Evolutionary conservation across 345 rosid species (phyloP), one percentile per base, ranked within the genome.

Genomic region (Linum trigynum): DNA sequence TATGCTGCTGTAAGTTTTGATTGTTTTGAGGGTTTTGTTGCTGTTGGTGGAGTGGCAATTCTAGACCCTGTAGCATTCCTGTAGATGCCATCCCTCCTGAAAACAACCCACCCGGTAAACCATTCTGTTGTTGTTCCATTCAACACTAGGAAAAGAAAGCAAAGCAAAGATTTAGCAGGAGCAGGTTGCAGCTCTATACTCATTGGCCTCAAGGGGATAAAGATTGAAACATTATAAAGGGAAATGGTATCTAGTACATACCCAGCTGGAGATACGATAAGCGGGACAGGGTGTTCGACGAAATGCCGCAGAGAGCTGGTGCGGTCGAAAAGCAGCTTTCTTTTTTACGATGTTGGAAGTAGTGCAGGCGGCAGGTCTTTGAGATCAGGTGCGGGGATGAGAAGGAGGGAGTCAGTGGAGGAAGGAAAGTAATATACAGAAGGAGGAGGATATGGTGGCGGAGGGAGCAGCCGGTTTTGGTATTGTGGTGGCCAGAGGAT

Each of bases 41-140:
- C 53, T 23, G 32, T 23, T 81, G 97, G 66, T 84, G 88, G 4
- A 79, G 73, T 16, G 97, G 78, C 79, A 77, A 79, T 73, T 90
- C 97, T 66, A 88, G 80, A 57, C 89, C 95, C 32, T 23, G 32
- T 55, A 88, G 45, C 84, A 90, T 79, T 61, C 82, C 89, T 39
- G 98, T 82, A 4, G 45, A 48, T 48, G 53, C 11, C 14, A 48
- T 48, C 53, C 86, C 79, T 40, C 94, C 89, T 64, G 84, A 77
- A 76, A 79, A 86, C 75, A 85, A 75, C 65, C 85, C 90, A 73
- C 86, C 14, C 53, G 32, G 32, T 23, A 23, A 23, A 23, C 32
- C 32, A 23, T 23, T 23, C 32, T 23, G 32, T 23, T 23, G 32
- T 23, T 48, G 53, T 48, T 48, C 53, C 53, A 48, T 48, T 48